Base-by-base conservation (phyloP, 179 eudicot genomes). In the Beta corolliflora region DNA sequence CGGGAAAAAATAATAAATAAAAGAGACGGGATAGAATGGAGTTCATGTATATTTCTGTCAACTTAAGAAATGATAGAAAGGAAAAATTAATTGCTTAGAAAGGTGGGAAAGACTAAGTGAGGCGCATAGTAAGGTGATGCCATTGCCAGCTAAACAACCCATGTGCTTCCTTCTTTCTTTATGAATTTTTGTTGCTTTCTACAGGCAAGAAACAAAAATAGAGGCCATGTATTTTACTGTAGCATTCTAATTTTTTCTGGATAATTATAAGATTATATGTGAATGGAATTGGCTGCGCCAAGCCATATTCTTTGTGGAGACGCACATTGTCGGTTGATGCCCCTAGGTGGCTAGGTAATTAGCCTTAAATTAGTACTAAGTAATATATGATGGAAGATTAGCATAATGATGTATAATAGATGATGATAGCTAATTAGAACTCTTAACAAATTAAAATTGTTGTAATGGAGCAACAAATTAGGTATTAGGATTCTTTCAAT, bases 71-170 rank as follows among this genome's bases (percentile, higher is more conserved):
- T 60, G 69, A 12, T 50, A 36, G 58, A 52, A 29, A 19, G 71
- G 36, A 12, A 56, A 36, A 45, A 48, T 67, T 85, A 55, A 85
- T 79, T 76, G 85, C 77, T 70, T 74, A 59, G 45, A 55, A 78
- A 63, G 77, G 5, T 64, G 76, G n/a, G 19, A 75, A 48, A 46
- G 80, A 71, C 79, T 52, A 81, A 73, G 65, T 73, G 82, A 81
- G 68, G 84, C 50, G 79, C 79, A 81, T 74, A 50, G 50, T 52
- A 78, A 67, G 81, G 84, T 75, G 25, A 73, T 71, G 85, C 77
- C 84, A 86, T 71, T 71, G 85, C 77, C 84, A 86, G 75, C 86
- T 76, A 65, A 84, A 48, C 84, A 86, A 46, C 52, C 82, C 88
- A 86, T 86, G 88, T 81, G 88, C 84, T 75, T 75, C n/a, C 36